phyloP scores from a whole-genome alignment of 306 rosid genomes.

The Malus asiatica region DNA sequence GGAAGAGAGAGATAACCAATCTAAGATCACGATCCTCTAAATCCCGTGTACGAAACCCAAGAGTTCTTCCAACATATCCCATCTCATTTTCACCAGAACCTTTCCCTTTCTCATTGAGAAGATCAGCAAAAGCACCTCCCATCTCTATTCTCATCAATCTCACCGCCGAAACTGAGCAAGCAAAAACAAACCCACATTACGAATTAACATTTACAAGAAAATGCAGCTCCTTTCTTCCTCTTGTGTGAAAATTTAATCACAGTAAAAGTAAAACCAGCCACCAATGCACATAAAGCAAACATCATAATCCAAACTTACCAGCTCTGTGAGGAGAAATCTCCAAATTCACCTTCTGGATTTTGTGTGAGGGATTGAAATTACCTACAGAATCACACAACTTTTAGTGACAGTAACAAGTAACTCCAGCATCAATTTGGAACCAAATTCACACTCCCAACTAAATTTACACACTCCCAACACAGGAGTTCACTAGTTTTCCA shows the following conservation, averaged over 20 bases:
- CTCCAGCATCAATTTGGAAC: background rate
- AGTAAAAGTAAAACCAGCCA: background rate
- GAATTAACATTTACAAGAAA: background rate
- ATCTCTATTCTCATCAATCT: slow-evolving; percentile 84
- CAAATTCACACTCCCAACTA: background rate
- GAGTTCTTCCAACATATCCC: slow-evolving; percentile 79
- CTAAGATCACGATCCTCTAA: slow-evolving; percentile 74
- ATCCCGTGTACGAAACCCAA: slow-evolving; percentile 71
- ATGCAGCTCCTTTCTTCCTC: background rate
- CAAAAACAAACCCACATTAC: slow-evolving; percentile 5
- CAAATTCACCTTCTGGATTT: slow-evolving; percentile 57
- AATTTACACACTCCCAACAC: too few relatives aligned
- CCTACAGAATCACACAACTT: slow-evolving; percentile 29
- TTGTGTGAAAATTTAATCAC: background rate
- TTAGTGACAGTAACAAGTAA: slow-evolving; percentile 3
- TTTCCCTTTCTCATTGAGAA: slow-evolving; percentile 84
- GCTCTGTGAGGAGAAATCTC: slow-evolving; percentile 92
- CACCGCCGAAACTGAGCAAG: slow-evolving; percentile 59
- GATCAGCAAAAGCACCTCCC: slow-evolving; percentile 95
- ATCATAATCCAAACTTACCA: slow-evolving; percentile 29
- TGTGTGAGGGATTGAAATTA: slow-evolving; percentile 22
- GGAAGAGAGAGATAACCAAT: slow-evolving; percentile 43
- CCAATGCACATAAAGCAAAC: slow-evolving; percentile 4
- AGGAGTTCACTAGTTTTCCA: background rate
- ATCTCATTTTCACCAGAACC: slow-evolving; percentile 94